Conservation (phyloP, 345 rosid genomes). For the Gossypium anomalum region DNA sequence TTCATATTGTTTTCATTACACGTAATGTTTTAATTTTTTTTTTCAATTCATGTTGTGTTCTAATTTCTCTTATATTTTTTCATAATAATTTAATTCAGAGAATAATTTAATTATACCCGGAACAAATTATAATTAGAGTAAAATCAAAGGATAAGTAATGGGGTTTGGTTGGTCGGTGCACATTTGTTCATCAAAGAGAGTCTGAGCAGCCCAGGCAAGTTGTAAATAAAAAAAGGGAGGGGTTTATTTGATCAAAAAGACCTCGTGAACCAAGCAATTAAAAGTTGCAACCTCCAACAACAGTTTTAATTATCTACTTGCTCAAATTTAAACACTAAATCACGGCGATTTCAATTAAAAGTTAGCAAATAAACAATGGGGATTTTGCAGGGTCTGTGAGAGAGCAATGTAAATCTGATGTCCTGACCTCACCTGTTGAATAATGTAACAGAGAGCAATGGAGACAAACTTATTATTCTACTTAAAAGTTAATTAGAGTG, state of each 20-base stretch:
- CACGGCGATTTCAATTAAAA: neutral
- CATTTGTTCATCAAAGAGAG: neutral
- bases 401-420: slow-evolving; percentile 1
- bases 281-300: neutral
- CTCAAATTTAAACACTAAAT: neutral
- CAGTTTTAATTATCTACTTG: neutral
- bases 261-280: slow-evolving; percentile 18
- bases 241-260: slow-evolving; percentile 15
- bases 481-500: neutral
- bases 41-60: too few species aligned
- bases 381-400: neutral
- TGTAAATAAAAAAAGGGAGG: slow-evolving; percentile 11
- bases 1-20: too few species aligned
- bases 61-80: too few species aligned
- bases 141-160: neutral
- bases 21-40: too few species aligned
- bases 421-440: slow-evolving; percentile 6
- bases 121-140: too few species aligned
- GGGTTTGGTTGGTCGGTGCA: slow-evolving; percentile 1
- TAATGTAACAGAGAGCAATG: neutral
- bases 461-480: neutral
- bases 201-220: slow-evolving; percentile 17
- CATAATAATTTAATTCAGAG: too few species aligned
- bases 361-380: neutral
- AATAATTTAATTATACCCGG: too few species aligned